Evolutionary conservation across 2,329 filamentous ascomycete species (phyloP).

Genomic region (Cadophora sp.): DNA sequence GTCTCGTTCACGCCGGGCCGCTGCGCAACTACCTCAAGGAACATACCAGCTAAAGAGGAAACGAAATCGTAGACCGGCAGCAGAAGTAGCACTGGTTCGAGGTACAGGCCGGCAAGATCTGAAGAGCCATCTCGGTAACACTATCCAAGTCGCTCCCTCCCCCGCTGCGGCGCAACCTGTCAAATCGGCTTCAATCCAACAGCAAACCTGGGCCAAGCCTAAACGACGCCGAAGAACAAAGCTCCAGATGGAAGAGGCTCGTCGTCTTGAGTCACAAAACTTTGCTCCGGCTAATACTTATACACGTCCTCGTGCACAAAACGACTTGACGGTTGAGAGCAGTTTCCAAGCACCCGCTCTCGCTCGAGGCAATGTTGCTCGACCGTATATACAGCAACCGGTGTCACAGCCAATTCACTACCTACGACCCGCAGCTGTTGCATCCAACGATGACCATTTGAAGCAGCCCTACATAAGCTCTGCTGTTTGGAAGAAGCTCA

Average conservation of each 20-base stretch:
- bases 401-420: neutral
- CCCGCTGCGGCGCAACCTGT: neutral
- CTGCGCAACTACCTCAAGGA: conserved; percentile 10
- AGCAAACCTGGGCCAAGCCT: neutral
- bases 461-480: conserved; percentile 4
- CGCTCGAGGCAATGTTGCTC: conserved; percentile 4
- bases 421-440: too few relatives aligned
- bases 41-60: neutral
- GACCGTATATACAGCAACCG: neutral
- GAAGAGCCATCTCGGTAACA: neutral
- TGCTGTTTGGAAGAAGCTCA: neutral
- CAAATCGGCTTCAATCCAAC: neutral
- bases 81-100: neutral
- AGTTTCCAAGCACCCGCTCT: neutral
- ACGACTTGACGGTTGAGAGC: neutral
- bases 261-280: neutral
- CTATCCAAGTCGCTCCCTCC: neutral
- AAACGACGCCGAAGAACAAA: conserved; percentile 14
- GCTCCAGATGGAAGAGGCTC: conserved; percentile 11
- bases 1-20: conserved; percentile 6
- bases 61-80: conserved; percentile 9
- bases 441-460: neutral
- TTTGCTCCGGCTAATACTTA: neutral
- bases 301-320: neutral
- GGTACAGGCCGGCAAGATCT: neutral